Evolutionary conservation across 495 filamentous ascomycete genomes (phyloP), one percentile per base, ranked within the genome.

Genomic region (Bathelium albidoporum): DNA sequence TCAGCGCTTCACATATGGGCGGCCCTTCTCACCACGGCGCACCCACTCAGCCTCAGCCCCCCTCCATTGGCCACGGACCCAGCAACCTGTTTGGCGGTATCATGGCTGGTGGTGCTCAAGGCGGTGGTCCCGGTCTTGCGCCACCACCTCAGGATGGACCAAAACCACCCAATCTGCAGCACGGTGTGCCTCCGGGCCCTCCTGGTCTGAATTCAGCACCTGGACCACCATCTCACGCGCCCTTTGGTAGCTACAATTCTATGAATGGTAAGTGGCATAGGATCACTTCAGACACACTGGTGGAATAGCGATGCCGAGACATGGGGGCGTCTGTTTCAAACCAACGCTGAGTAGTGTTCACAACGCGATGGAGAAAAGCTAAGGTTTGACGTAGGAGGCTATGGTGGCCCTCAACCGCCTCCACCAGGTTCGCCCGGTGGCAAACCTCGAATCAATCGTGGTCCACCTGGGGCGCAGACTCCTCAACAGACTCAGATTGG

Each of bases 1-100:
- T 77, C 76, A 84, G 72, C 78, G 78, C 73, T 61, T 82, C 79
- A 73, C 89, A 85, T 74, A 84, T 85, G 62, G 79, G 75, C 64
- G 80, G 85, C 2, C 76, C 81, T 18, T 81, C 87, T 60, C 88
- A 87, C 68, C 88, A 93, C 72, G 83, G 82, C 44, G 88, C 85
- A n/a, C 85, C 87, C 58, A 81, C 88, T 2, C 91, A 93, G 64
- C 87, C 88, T 55, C 89, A 88, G 32, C 90, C 90, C 34, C 90
- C 90, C 52, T 81, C 88, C 31, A 87, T 98, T 73, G 91, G 91
- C n/a, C 88, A 94, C 72, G 91, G 94, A 43, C 87, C 89, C 29
- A 91, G 85, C 73, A 92, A 95, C 73, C 80, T 97, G 43, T 97
- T 98, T 71, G 88, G 91, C 66, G 90, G 89, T 28, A 96, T 98